Conservation (phyloP, 1,284 basidiomycete genomes). For the Leccinum angustisporum region DNA sequence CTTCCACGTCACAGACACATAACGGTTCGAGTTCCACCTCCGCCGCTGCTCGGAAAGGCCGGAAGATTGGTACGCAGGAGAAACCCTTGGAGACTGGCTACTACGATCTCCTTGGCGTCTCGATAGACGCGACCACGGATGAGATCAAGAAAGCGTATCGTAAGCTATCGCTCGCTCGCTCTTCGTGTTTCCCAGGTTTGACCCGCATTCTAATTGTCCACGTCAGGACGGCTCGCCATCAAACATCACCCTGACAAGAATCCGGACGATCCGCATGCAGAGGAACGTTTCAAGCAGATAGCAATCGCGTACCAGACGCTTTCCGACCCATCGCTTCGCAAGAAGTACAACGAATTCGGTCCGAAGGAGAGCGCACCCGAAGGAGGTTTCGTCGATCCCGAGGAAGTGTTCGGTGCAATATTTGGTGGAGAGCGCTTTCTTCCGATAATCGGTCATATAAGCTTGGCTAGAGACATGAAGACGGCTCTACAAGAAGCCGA, state of each 20-base stretch:
- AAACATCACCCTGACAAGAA: slow-evolving; percentile 94
- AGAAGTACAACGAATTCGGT: slow-evolving; percentile 94
- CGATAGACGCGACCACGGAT: slow-evolving; percentile 73
- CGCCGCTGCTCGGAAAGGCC: slow-evolving; percentile 41
- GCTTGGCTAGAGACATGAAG: slow-evolving; percentile 95
- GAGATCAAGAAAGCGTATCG: slow-evolving; percentile 97
- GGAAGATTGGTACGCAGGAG: slow-evolving; percentile 85
- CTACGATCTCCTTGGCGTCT: slow-evolving; percentile 81
- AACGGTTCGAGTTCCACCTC: slow-evolving; percentile 19
- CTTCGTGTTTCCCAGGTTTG: not conserved
- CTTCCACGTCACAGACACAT: slow-evolving; percentile 7
- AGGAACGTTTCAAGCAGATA: slow-evolving; percentile 88
- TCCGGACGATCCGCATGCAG: slow-evolving; percentile 87
- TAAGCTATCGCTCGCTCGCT: slow-evolving; percentile 34
- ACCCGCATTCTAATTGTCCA: slow-evolving; percentile 1
- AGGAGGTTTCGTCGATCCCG: slow-evolving; percentile 67
- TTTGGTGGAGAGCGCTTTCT: slow-evolving; percentile 87
- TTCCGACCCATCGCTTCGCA: slow-evolving; percentile 80
- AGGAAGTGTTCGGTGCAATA: slow-evolving; percentile 91
- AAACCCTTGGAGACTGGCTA: slow-evolving; percentile 87
- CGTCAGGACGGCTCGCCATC: slow-evolving; percentile 83
- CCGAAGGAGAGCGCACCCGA: slow-evolving; percentile 78
- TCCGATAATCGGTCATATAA: slow-evolving; percentile 82
- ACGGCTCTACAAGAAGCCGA: slow-evolving; percentile 93
- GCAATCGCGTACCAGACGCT: slow-evolving; percentile 89